phyloP scores from a whole-genome alignment of 1,139 yeast genomes.

The Candida dubliniensis region DNA sequence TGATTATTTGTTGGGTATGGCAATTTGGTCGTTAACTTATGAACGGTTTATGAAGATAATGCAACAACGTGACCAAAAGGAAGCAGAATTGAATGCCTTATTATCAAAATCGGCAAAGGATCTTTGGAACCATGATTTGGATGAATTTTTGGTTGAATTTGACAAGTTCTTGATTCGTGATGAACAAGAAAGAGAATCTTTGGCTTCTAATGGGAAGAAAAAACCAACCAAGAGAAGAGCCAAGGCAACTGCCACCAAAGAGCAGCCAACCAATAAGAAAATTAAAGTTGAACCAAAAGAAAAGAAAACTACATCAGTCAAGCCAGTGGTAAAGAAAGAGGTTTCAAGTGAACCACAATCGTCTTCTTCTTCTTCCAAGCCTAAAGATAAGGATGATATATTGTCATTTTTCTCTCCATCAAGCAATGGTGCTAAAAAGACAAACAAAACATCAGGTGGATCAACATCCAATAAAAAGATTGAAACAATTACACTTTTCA shows the following conservation, averaged over 20 bases:
- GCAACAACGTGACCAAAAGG: constrained; percentile 70
- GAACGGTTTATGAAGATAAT: constrained; percentile 84
- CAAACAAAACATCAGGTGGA: not conserved
- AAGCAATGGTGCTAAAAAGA: constrained; percentile 5
- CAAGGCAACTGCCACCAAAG: constrained; percentile 15
- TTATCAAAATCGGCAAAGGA: constrained; percentile 78
- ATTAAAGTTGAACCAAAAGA: constrained; percentile 10
- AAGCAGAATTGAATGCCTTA: constrained; percentile 66
- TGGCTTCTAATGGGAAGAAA: constrained; percentile 30
- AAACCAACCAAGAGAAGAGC: constrained; percentile 24
- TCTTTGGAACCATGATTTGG: constrained; percentile 83
- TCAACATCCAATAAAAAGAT: constrained; percentile 3
- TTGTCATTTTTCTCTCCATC: constrained; percentile 15
- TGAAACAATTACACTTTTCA: constrained; percentile 11
- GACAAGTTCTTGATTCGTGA: constrained; percentile 52
- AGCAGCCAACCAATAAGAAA: constrained; percentile 15
- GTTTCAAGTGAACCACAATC: constrained; percentile 7
- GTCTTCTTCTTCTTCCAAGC: constrained; percentile 9
- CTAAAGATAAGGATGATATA: constrained; percentile 10
- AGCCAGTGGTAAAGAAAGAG: constrained; percentile 11
- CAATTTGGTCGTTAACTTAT: constrained; percentile 87
- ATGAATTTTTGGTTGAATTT: constrained; percentile 68
- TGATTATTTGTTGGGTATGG: constrained; percentile 83
- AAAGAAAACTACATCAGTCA: constrained; percentile 6
- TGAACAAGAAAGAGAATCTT: constrained; percentile 29